Evolutionary conservation across 352 stramenopile species (phyloP), one percentile per base, ranked within the genome.

Genomic region (Blastocystis hominis): DNA sequence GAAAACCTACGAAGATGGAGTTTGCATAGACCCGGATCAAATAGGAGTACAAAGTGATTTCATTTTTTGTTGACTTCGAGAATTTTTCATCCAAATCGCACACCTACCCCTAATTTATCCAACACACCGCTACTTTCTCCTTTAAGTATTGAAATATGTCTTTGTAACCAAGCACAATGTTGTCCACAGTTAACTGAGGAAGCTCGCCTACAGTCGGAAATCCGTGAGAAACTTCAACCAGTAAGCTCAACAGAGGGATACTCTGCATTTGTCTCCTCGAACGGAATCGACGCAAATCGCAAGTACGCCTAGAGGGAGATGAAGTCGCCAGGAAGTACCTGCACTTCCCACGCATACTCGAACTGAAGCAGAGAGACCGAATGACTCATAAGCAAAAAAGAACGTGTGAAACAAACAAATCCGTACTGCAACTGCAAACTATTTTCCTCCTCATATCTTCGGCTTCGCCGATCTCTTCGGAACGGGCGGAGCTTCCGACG

Each of bases 331-430:
- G 24, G 3, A 3, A n/a, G 24, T 53, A 68, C 72, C 46, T 84
- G 72, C 20, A 84, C 36, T 46, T 84, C 72, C 72, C 72, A 84
- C 17, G 72, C 72, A 24, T 84, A 84, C n/a, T 84, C 72, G 46
- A 84, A 84, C 44, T 84, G 72, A 34, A 66, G 13, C 5, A 84
- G 53, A 53, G 72, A 66, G 7, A 84, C 20, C 5, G 47, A 68
- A 50, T 53, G 47, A 59, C 50, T 59, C 50, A 59, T 59, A 59
- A 20, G 13, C 10, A 59, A 59, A 59, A 59, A 59, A 20, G 50
- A 59, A 59, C 50, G 50, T 30, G 24, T 30, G 24, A 30, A 30
- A 30, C 24, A 30, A 30, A 30, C 24, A 30, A 30, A 30, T 30
- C 24, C 24, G 24, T 30, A 30, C 24, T 30, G 24, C 24, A 30